These are phyloP conservation scores for Phoenix roebelenii DNA, from an alignment of 176 grass and related monocot genomes.

Conservation along the genomic window DNA sequence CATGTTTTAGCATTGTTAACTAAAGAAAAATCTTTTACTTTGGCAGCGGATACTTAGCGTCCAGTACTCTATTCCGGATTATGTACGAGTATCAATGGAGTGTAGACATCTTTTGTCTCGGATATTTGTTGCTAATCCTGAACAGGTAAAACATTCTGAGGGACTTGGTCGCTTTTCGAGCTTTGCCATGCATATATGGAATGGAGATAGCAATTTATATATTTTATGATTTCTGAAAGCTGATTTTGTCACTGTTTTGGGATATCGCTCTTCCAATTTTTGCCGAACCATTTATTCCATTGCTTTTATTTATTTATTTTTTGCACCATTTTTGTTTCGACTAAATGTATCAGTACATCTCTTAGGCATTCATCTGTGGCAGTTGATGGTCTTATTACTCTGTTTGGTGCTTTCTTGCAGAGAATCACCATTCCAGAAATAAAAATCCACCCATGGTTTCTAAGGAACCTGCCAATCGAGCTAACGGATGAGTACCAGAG, in stretches of 20 bases:
- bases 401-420: constrained; percentile 24
- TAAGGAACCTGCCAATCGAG: constrained; percentile 91
- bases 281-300: too few relatives aligned
- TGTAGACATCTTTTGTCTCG: constrained; percentile 81
- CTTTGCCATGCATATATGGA: too few relatives aligned
- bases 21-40: background rate
- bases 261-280: too few relatives aligned
- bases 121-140: constrained; percentile 85
- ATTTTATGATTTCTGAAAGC: too few relatives aligned
- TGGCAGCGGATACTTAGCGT: constrained; percentile 89
- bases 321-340: too few relatives aligned
- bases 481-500: constrained; percentile 79
- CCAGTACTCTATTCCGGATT: constrained; percentile 72
- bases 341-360: too few relatives aligned
- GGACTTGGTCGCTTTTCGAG: too few relatives aligned
- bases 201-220: too few relatives aligned
- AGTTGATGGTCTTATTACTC: constrained; percentile 2
- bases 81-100: constrained; percentile 72
- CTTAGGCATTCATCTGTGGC: too few relatives aligned
- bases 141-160: constrained; percentile 41
- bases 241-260: too few relatives aligned
- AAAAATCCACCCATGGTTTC: constrained; percentile 94
- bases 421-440: constrained; percentile 93
- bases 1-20: constrained; percentile 5
- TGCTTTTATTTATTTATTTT: too few relatives aligned